Percentiles rank a stretch among this genome's conserved stretches.
Evolutionary conservation across 2,329 filamentous ascomycete genomes (phyloP).

Genomic region (Stachybotrys elegans): DNA sequence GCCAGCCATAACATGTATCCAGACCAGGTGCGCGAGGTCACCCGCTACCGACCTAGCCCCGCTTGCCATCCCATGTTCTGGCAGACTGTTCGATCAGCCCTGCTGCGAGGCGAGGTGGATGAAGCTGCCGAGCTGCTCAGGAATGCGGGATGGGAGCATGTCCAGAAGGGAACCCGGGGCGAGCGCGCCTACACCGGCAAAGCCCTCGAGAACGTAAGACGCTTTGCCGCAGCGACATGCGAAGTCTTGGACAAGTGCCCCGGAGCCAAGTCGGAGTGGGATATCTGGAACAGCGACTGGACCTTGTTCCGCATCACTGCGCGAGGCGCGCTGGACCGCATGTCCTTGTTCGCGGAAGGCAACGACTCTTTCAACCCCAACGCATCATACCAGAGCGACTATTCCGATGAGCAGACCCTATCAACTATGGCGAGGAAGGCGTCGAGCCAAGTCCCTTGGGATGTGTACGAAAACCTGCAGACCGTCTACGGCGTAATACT

Average conservation of each 20-base stretch:
- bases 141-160: conserved; percentile 73
- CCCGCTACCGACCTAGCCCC: conserved; percentile 62
- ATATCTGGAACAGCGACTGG: conserved; percentile 79
- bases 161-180: conserved; percentile 61
- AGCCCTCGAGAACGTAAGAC: conserved; percentile 73
- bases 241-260: conserved; percentile 71
- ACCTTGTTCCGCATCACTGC: conserved; percentile 74
- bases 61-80: conserved; percentile 76
- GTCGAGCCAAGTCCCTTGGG: conserved; percentile 83
- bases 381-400: conserved; percentile 23
- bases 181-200: conserved; percentile 66
- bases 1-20: conserved; percentile 68
- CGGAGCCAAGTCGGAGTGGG: conserved; percentile 67
- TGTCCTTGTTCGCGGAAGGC: conserved; percentile 77
- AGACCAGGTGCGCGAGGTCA: conserved; percentile 61
- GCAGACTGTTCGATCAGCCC: conserved; percentile 71
- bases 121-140: conserved; percentile 64
- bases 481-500: conserved; percentile 76
- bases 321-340: conserved; percentile 60
- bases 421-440: conserved; percentile 70
- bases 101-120: conserved; percentile 69
- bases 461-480: conserved; percentile 79
- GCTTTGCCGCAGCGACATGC: conserved; percentile 63
- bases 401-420: conserved; percentile 42
- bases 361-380: conserved; percentile 44